Base-by-base conservation (phyloP, 768 basidiomycete genomes). In the Holtermanniella nyarrowii region DNA sequence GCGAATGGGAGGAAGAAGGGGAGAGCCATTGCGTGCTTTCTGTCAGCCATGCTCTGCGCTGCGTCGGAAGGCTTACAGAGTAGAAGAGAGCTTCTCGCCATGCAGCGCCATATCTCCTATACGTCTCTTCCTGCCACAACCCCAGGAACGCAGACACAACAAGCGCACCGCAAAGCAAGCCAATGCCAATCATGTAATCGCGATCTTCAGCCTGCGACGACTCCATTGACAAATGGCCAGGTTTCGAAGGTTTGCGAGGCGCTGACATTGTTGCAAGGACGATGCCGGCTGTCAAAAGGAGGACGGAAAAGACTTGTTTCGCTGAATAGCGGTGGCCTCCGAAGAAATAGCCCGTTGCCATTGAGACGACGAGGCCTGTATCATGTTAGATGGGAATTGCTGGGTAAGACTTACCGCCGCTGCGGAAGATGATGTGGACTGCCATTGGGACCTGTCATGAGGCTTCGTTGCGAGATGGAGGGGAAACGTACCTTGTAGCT, bases 41-140 rank as follows among this genome's bases (percentile, higher is more conserved):
- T 4, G 12, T 44, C 26, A 46, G 40, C 48, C 45, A 52, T 42
- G 13, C 25, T 42, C 21, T 25, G 7, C 25, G 41, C 37, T 11
- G n/a, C 14, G 21, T 20, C 13, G 13, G 12, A 27, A 20, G 55
- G n/a, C 77, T 44, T 63, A 88, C 86, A 26, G 82, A 85, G 67
- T 88, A 90, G 63, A 90, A 88, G 2, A 88, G 76, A 2, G 82
- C 82, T 69, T 88, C 88, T 60, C 78, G 80, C 88, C 88, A 90
- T 40, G 61, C 80, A 0, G 82, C 82, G 0, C 86, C 86, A 58
- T 86, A 86, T 42, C 71, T 76, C 49, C 70, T 75, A 66, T 85
- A 90, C 5, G 85, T 87, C 49, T 74, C 75, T 65, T 88, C 86
- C 75, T 88, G 86, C 31, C 85, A 72, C 22, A 84, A 64, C 1